These are phyloP conservation scores for Eutypella sp. DNA, from an alignment of 2,329 filamentous ascomycete genomes.

Conservation along the genomic window DNA sequence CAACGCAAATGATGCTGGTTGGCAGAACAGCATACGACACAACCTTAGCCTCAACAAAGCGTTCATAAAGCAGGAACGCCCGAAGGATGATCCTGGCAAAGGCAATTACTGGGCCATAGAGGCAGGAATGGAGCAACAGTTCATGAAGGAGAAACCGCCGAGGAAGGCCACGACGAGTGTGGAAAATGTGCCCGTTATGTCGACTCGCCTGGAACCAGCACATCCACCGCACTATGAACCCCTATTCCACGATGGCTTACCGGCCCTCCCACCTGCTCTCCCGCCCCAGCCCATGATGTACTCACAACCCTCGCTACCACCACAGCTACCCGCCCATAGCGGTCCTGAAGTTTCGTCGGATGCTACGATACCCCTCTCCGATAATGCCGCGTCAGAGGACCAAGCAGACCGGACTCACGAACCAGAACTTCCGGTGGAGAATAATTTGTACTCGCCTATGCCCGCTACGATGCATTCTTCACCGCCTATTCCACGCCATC, in stretches of 20 bases:
- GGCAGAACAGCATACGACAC: constrained; percentile 99
- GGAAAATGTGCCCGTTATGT: constrained; percentile 56
- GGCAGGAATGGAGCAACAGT: constrained; percentile 81
- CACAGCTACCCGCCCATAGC: constrained; percentile 30
- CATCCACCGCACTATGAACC: constrained; percentile 40
- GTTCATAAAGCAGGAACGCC: constrained; percentile 90
- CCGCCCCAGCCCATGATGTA: constrained; percentile 22
- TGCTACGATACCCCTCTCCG: constrained; percentile 70
- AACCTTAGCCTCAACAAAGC: constrained; percentile 96
- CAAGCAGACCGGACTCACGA: constrained; percentile 39
- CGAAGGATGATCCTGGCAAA: constrained; percentile 95
- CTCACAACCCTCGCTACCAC: constrained; percentile 33
- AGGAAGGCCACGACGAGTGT: constrained; percentile 52
- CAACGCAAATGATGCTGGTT: constrained; percentile 76
- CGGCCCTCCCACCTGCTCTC: constrained; percentile 41
- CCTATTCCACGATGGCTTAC: constrained; percentile 35
- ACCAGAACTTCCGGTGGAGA: constrained; percentile 35
- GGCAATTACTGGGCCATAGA: constrained; percentile 97
- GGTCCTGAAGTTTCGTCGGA: constrained; percentile 65
- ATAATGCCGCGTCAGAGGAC: constrained; percentile 54
- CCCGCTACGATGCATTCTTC: constrained; percentile 77
- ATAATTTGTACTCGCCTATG: constrained; percentile 65
- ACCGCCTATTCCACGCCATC: constrained; percentile 68
- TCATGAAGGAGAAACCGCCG: constrained; percentile 78
- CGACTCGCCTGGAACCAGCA: constrained; percentile 48